A percentile compares a stretch with the other conserved stretches of the same genome.
Conservation (phyloP, 805 yeast genomes). For the Lipomyces sp. region DNA sequence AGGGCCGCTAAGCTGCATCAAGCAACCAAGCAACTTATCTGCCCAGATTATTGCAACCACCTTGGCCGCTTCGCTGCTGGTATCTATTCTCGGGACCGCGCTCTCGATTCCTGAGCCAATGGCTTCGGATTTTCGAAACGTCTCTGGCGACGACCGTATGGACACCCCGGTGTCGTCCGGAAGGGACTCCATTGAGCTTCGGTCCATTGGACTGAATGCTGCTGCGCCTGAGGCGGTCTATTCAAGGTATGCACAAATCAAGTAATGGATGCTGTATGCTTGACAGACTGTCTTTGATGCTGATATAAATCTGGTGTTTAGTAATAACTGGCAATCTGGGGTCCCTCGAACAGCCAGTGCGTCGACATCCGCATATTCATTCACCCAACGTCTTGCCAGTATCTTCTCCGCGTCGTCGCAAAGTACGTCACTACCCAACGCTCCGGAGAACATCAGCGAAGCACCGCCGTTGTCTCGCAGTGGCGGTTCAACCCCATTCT, state of each 20-base stretch:
- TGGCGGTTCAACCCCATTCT: slow-evolving; percentile 7
- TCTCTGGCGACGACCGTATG: slow-evolving; percentile 12
- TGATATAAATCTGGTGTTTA: neutral
- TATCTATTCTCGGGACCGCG: neutral
- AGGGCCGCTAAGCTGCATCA: no score
- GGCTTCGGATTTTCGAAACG: slow-evolving; percentile 3
- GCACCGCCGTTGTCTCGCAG: neutral
- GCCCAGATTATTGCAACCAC: no score
- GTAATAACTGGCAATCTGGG: neutral
- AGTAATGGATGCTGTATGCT: neutral
- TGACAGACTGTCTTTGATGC: neutral
- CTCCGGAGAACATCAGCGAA: neutral
- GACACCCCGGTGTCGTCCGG: slow-evolving; percentile 26
- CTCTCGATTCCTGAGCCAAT: slow-evolving; percentile 4
- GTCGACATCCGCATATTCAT: neutral
- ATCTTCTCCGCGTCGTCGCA: slow-evolving; percentile 3
- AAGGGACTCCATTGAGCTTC: slow-evolving; percentile 17
- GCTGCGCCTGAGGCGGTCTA: neutral
- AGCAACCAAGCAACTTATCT: no score
- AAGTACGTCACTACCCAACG: neutral
- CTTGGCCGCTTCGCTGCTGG: no score
- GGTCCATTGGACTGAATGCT: neutral
- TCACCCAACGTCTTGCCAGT: neutral
- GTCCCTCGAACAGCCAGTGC: neutral
- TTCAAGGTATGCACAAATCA: neutral